phyloP scores from a whole-genome alignment of 2,329 filamentous ascomycete genomes.

The Xylariaceae sp. region DNA sequence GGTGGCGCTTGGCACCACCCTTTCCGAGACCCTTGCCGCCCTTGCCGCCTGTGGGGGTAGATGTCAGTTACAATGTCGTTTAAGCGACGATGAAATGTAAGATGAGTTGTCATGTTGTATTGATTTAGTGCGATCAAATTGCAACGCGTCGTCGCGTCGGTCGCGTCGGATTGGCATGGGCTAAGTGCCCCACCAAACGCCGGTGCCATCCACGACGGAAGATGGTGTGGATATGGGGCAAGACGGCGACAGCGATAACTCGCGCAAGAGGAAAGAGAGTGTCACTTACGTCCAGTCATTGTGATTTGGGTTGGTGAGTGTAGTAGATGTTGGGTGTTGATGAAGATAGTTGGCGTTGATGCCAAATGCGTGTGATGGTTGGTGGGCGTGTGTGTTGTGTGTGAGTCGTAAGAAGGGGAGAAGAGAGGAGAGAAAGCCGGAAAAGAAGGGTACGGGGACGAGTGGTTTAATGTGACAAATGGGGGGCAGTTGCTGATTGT shows the following conservation, averaged over 20 bases:
- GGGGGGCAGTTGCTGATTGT: slow-evolving; percentile 30
- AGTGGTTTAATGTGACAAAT: slow-evolving; percentile 20
- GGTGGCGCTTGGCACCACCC: slow-evolving; percentile 97
- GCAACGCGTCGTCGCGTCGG: slow-evolving; percentile 35
- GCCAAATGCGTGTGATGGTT: slow-evolving; percentile 15
- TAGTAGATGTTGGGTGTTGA: slow-evolving; percentile 24
- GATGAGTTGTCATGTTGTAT: slow-evolving; percentile 1
- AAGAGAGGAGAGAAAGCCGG: slow-evolving; percentile 15
- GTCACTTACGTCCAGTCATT: slow-evolving; percentile 70
- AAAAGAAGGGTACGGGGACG: slow-evolving; percentile 14
- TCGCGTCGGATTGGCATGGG: slow-evolving; percentile 6
- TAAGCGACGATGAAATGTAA: not conserved
- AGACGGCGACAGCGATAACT: slow-evolving; percentile 16
- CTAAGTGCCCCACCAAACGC: slow-evolving; percentile 14
- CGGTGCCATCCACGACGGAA: slow-evolving; percentile 19
- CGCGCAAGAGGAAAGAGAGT: slow-evolving; percentile 8
- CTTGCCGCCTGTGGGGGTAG: slow-evolving; percentile 67
- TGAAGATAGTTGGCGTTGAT: slow-evolving; percentile 23
- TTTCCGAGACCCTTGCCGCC: slow-evolving; percentile 97
- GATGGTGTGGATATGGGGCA: slow-evolving; percentile 1
- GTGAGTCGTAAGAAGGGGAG: slow-evolving; percentile 26
- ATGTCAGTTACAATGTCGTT: slow-evolving; percentile 39
- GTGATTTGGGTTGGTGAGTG: slow-evolving; percentile 40
- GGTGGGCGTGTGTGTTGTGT: slow-evolving; percentile 25
- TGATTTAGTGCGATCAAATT: not conserved